Evolutionary conservation across 257 asterid genomes (phyloP).

Genomic region (Osmanthus fragrans): DNA sequence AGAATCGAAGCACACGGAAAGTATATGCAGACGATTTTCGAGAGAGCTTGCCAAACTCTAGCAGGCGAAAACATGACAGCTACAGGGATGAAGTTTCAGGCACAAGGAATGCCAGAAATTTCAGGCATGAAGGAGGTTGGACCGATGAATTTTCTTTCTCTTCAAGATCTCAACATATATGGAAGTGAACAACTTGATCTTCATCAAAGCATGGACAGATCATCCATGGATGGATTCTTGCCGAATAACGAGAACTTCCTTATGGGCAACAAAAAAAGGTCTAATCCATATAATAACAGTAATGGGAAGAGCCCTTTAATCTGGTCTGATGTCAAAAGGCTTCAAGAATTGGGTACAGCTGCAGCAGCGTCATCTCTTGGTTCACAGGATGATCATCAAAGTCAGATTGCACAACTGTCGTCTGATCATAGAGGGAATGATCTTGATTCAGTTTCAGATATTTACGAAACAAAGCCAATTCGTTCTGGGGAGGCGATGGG

Average conservation of each 20-base stretch:
- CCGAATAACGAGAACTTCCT: constrained; percentile 33
- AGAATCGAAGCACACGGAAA: constrained; percentile 98
- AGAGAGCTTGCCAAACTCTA: constrained; percentile 94
- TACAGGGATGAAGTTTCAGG: constrained; percentile 29
- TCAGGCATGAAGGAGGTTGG: constrained; percentile 50
- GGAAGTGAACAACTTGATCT: constrained; percentile 52
- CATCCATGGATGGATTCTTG: constrained; percentile 45
- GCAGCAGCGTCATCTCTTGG: constrained; percentile 28
- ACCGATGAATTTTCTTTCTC: constrained; percentile 57
- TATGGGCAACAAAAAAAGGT: constrained; percentile 62
- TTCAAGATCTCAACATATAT: constrained; percentile 85
- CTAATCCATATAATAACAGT: constrained; percentile 43
- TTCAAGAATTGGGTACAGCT: constrained; percentile 55
- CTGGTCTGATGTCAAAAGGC: constrained; percentile 73
- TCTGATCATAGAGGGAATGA: constrained; percentile 38
- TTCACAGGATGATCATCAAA: constrained; percentile 28
- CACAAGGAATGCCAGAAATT: constrained; percentile 35
- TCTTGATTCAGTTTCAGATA: constrained; percentile 50
- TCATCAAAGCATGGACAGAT: constrained; percentile 47
- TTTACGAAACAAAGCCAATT: constrained; percentile 55
- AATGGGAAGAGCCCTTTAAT: constrained; percentile 58
- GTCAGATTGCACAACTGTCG: constrained; percentile 45
- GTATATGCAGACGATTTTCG: constrained; percentile 93
- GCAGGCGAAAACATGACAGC: constrained; percentile 70
- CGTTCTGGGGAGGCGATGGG: constrained; percentile 31